Conservation (phyloP, 2,329 filamentous ascomycete species). For the Cladophialophora immunda region DNA sequence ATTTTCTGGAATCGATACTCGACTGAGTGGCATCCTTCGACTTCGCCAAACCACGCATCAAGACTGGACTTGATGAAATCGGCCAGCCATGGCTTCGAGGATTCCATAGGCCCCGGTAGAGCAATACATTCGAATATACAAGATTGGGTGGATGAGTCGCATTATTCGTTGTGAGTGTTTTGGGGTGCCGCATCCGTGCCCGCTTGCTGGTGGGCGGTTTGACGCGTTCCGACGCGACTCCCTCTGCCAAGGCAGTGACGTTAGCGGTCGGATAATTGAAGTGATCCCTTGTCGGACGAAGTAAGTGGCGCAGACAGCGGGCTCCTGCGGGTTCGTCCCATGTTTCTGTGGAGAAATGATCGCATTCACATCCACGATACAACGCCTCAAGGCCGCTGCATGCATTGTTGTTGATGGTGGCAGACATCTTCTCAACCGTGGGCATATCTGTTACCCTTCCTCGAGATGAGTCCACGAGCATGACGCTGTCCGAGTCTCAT, state of each 20-base stretch:
- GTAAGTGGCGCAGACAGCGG: background rate
- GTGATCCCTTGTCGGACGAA: background rate
- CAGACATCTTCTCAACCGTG: slow-evolving; percentile 9
- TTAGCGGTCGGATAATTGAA: background rate
- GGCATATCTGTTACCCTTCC: background rate
- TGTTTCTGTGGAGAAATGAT: slow-evolving; percentile 3
- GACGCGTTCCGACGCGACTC: slow-evolving; percentile 5
- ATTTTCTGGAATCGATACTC: slow-evolving; percentile 10
- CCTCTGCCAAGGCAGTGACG: slow-evolving; percentile 3
- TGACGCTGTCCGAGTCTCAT: slow-evolving; percentile 26
- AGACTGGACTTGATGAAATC: slow-evolving; percentile 19
- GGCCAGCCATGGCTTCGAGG: slow-evolving; percentile 27
- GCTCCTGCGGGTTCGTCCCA: background rate
- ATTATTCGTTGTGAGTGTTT: background rate
- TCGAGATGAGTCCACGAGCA: slow-evolving; percentile 22
- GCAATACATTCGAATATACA: background rate
- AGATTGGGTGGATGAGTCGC: background rate
- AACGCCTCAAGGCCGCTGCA: background rate
- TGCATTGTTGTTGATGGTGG: slow-evolving; percentile 2
- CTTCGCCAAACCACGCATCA: slow-evolving; percentile 12
- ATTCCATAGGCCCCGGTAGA: slow-evolving; percentile 13
- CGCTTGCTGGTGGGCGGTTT: background rate
- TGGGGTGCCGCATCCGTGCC: background rate
- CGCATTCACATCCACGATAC: background rate
- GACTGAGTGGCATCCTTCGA: background rate